Conservation (phyloP, 2,329 filamentous ascomycete species). For the Colletotrichum phormii region DNA sequence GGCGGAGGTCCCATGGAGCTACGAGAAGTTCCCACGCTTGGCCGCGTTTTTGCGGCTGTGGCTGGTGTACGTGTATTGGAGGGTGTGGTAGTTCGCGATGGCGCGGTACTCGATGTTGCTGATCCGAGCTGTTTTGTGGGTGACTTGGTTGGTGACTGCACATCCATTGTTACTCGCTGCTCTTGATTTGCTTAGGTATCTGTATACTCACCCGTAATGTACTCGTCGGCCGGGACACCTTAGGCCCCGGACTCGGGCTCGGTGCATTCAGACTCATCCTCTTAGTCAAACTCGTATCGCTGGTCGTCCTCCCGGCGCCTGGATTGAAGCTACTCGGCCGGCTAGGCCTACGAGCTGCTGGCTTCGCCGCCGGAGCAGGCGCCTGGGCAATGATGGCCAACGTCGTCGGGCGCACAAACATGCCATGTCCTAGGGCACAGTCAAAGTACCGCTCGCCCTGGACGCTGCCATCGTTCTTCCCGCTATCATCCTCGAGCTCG, state of each 20-base stretch:
- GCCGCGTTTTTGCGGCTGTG: slow-evolving; percentile 62
- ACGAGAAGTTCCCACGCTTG: slow-evolving; percentile 65
- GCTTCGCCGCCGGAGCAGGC: slow-evolving; percentile 48
- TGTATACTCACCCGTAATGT: slow-evolving; percentile 60
- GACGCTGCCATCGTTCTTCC: slow-evolving; percentile 95
- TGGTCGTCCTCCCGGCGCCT: slow-evolving; percentile 52
- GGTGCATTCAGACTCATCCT: slow-evolving; percentile 78
- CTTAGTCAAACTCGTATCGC: slow-evolving; percentile 67
- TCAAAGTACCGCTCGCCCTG: slow-evolving; percentile 90
- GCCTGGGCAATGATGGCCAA: slow-evolving; percentile 69
- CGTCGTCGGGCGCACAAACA: slow-evolving; percentile 85
- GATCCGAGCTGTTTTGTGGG: slow-evolving; percentile 79
- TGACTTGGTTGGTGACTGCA: slow-evolving; percentile 80
- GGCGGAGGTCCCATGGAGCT: slow-evolving; percentile 77
- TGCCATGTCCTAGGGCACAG: slow-evolving; percentile 79
- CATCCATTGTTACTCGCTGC: slow-evolving; percentile 18
- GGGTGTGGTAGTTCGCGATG: slow-evolving; percentile 74
- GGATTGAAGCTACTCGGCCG: slow-evolving; percentile 64
- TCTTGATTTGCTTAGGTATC: background rate
- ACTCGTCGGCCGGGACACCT: slow-evolving; percentile 65
- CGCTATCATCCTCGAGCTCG: slow-evolving; percentile 82
- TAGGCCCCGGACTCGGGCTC: slow-evolving; percentile 77
- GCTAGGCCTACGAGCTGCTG: slow-evolving; percentile 50
- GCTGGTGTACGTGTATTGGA: slow-evolving; percentile 63
- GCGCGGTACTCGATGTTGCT: slow-evolving; percentile 64